Base-by-base conservation (phyloP, 2,329 filamentous ascomycete species). In the Chaetomium sp. region DNA sequence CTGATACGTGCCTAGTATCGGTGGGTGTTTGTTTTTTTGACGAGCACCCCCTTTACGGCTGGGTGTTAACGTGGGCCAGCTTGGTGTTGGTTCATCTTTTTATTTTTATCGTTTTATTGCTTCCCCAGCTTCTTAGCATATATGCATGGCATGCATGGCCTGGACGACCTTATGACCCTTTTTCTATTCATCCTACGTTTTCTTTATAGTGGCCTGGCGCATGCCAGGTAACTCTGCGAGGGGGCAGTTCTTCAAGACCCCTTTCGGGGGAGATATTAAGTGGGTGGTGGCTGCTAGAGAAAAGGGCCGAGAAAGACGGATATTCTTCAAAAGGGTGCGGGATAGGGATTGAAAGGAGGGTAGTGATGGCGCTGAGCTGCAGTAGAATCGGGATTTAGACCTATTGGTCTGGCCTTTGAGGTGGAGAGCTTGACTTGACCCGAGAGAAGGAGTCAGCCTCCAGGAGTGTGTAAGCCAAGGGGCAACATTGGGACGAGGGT, bases 151-250 rank as follows among this genome's bases (percentile, higher is more conserved):
- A 47, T 42, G 50, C 50, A 55, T 47, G 59, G 27, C 59, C 35
- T 47, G 59, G 50, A 55, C 50, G 59, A 61, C 9, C 3, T 61
- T 31, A 61, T 45, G 49, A 35, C 57, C 23, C 35, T 57, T 38
- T 47, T 51, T 35, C 23, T 3, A 29, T 42, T 3, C 16, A 4
- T 57, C n/a, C n/a, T 16, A 6, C 8, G n/a, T 19, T n/a, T 55
- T 27, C 25, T 57, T 27, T 1, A 5, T 54, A 7, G 25, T 29
- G 16, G 25, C 3, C 13, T 29, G 50, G 50, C 50, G 27, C 9
- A 29, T n/a, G 5, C 21, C 13, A n/a, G 23, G 25, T 3, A 5
- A 4, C 25, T 13, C 10, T 23, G 45, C 19, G 19, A 19, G 50
- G 12, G 25, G 13, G 25, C 25, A 8, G 13, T n/a, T 19, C 27